Conservation (phyloP, 352 stramenopile genomes). For the Peronospora farinosa region DNA sequence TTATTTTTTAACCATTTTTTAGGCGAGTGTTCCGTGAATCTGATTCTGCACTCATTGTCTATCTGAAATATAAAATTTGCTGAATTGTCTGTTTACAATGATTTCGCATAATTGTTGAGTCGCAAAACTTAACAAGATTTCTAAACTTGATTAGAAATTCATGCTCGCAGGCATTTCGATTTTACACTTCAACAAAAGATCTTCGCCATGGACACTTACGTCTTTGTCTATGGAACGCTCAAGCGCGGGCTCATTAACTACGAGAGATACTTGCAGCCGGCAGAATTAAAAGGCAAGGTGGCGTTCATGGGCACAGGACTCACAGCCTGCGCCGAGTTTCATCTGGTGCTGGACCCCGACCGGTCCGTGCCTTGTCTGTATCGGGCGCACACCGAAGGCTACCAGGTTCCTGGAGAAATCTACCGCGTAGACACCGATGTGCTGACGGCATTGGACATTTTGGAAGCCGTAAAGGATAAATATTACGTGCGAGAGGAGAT, state of each 20-base stretch:
- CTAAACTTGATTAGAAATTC: too few relatives aligned
- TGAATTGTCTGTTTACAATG: too few relatives aligned
- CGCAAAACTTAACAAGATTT: too few relatives aligned
- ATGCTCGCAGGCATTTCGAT: too few relatives aligned
- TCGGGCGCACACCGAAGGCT: conserved; percentile 32
- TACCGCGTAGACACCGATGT: conserved; percentile 53
- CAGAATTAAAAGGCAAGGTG: conserved; percentile 40
- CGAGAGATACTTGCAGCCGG: conserved; percentile 52
- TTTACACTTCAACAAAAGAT: too few relatives aligned
- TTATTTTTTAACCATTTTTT: too few relatives aligned
- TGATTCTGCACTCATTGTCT: too few relatives aligned
- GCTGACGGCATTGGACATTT: conserved; percentile 55
- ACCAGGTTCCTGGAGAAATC: conserved; percentile 51
- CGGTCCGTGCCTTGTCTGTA: conserved; percentile 57
- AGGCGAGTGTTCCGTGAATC: too few relatives aligned
- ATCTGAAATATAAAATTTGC: too few relatives aligned
- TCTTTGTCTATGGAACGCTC: conserved; percentile 77
- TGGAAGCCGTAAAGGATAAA: conserved; percentile 62
- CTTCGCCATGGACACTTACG: conserved; percentile 34
- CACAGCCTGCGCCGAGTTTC: conserved; percentile 39
- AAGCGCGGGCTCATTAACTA: conserved; percentile 72
- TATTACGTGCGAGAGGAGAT: conserved; percentile 68
- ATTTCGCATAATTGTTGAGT: too few relatives aligned
- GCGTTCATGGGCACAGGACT: conserved; percentile 40
- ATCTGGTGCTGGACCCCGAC: conserved; percentile 53